A percentile compares a stretch with the other conserved stretches of the same genome.
These are phyloP conservation scores for Cyclospora cayetanensis DNA, from an alignment of 169 alveolate species.

Conservation along the genomic window DNA sequence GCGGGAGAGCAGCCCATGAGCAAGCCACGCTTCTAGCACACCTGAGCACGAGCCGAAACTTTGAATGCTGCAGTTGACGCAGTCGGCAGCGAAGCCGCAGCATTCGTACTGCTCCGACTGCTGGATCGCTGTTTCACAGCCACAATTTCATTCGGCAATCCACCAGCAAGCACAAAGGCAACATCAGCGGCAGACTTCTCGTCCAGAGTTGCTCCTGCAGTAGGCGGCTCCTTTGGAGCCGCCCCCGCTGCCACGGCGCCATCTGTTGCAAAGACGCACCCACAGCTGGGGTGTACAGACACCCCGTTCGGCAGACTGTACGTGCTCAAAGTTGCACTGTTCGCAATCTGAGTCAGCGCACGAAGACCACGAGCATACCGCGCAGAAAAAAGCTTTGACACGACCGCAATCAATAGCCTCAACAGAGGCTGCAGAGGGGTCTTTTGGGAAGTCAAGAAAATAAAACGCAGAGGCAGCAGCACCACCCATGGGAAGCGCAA, in stretches of 20 bases:
- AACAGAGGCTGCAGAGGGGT: no score
- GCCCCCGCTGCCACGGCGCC: background rate
- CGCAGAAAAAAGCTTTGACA: no score
- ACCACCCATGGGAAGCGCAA: no score
- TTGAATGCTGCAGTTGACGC: background rate
- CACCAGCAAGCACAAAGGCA: background rate
- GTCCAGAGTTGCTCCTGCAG: no score
- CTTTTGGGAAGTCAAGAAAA: no score
- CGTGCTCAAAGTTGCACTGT: background rate
- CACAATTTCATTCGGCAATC: background rate
- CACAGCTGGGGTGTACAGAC: background rate
- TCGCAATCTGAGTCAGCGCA: background rate
- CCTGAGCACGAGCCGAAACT: background rate
- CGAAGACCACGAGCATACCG: no score
- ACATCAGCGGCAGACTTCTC: no score
- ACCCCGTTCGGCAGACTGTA: background rate
- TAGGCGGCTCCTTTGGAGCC: no score
- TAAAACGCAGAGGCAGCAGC: no score
- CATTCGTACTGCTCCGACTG: background rate
- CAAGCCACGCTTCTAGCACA: no score
- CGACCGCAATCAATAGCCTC: no score
- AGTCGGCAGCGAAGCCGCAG: background rate
- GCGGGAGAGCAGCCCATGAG: no score
- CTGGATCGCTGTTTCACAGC: background rate
- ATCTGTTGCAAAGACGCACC: background rate